phyloP scores from a whole-genome alignment of 2,329 filamentous ascomycete genomes.

The Verticillium isaacii region DNA sequence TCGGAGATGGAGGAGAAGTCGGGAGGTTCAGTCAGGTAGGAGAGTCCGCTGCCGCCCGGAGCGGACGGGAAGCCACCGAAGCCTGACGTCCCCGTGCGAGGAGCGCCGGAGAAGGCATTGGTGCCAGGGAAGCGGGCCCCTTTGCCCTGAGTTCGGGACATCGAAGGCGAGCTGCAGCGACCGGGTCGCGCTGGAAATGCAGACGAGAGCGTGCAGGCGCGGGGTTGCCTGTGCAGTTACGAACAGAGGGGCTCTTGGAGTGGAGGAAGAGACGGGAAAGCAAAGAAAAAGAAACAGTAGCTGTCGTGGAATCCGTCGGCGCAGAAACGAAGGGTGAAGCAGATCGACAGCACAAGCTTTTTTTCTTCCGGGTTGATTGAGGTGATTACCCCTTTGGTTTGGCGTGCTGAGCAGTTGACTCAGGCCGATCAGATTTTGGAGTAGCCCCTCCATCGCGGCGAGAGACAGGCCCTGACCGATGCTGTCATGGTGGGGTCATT shows the following conservation, averaged over 20 bases:
- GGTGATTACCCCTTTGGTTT: background rate
- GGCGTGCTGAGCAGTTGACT: constrained; percentile 1
- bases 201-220: background rate
- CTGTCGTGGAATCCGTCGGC: background rate
- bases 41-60: constrained; percentile 52
- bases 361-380: background rate
- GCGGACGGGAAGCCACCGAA: constrained; percentile 38
- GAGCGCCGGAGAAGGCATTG: constrained; percentile 7
- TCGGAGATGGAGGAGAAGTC: constrained; percentile 75
- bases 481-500: constrained; percentile 2
- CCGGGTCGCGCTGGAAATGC: background rate
- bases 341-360: background rate
- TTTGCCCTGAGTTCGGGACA: constrained; percentile 12
- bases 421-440: constrained; percentile 3
- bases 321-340: background rate
- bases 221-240: background rate
- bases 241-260: background rate
- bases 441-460: background rate
- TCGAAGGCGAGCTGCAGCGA: background rate
- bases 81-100: constrained; percentile 8
- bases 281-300: background rate
- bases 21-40: constrained; percentile 82
- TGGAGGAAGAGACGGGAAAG: background rate
- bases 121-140: constrained; percentile 7
- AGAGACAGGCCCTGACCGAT: background rate